phyloP scores from a whole-genome alignment of 2,329 filamentous ascomycete species.

The Alternaria sp. region DNA sequence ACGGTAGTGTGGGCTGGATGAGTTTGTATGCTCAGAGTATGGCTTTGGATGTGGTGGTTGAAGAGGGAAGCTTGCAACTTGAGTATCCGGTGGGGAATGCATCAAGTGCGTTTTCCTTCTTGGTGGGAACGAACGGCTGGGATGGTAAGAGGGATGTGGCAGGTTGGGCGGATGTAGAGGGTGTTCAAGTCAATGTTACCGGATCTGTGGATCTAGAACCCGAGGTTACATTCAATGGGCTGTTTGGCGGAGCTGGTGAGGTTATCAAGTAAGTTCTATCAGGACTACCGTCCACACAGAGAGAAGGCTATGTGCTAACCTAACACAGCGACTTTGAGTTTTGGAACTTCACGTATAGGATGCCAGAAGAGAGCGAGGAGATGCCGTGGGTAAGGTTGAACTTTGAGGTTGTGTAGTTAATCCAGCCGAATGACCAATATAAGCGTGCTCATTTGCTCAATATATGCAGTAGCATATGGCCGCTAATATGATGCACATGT shows the following conservation, averaged over 20 bases:
- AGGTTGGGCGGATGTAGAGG: constrained; percentile 60
- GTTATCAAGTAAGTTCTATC: constrained; percentile 48
- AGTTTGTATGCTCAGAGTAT: constrained; percentile 40
- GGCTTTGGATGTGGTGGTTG: constrained; percentile 33
- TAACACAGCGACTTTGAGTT: constrained; percentile 49
- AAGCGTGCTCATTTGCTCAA: background rate
- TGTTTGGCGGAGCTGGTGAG: constrained; percentile 47
- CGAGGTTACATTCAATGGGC: constrained; percentile 57
- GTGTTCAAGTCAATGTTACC: constrained; percentile 56
- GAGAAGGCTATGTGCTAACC: constrained; percentile 6
- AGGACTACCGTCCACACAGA: background rate
- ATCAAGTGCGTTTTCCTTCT: constrained; percentile 60
- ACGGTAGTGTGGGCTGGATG: constrained; percentile 42
- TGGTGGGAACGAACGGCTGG: constrained; percentile 58
- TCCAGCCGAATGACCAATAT: background rate
- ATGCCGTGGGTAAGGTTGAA: constrained; percentile 36
- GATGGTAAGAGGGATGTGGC: constrained; percentile 55
- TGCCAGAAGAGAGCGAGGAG: constrained; percentile 39
- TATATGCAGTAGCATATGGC: no score
- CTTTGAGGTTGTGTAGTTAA: constrained; percentile 24
- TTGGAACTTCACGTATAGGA: constrained; percentile 56
- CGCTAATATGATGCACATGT: no score
- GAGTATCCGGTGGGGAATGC: constrained; percentile 64
- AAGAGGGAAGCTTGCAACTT: constrained; percentile 55
- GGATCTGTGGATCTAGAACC: constrained; percentile 57